phyloP scores from a whole-genome alignment of 2,329 filamentous ascomycete genomes.

The Thielaviopsis euricoi region DNA sequence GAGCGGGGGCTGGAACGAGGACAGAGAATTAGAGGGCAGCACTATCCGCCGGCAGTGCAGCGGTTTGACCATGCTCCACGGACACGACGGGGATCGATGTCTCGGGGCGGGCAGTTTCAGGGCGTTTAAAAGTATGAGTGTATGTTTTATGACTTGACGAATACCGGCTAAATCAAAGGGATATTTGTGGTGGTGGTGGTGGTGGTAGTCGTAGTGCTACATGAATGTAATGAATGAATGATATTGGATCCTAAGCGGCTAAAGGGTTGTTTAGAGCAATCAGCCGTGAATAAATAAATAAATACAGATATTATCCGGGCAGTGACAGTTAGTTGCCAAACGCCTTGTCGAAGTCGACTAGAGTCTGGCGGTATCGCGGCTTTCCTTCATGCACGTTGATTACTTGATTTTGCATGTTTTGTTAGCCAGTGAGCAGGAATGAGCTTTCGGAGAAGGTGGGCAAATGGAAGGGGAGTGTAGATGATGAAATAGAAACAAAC shows the following conservation, averaged over 20 bases:
- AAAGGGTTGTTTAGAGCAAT: too few relatives aligned
- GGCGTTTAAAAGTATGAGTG: not conserved
- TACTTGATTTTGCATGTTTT: not conserved
- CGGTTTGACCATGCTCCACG: not conserved
- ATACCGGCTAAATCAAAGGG: too few relatives aligned
- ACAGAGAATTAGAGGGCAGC: too few relatives aligned
- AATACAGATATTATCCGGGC: too few relatives aligned
- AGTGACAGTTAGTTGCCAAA: not conserved
- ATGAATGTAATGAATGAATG: too few relatives aligned
- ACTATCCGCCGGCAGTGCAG: not conserved
- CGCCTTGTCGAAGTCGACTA: slow-evolving; percentile 14
- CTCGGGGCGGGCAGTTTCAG: not conserved
- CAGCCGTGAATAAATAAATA: too few relatives aligned
- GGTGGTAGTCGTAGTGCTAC: too few relatives aligned
- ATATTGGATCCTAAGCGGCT: too few relatives aligned
- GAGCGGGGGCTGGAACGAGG: too few relatives aligned
- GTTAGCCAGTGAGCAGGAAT: not conserved
- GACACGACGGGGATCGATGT: not conserved
- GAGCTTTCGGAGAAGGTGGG: not conserved
- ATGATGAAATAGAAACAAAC: not conserved
- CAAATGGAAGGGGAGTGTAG: not conserved
- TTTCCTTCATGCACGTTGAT: slow-evolving; percentile 5
- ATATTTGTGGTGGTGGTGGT: too few relatives aligned
- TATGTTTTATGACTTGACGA: not conserved
- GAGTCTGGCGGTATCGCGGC: slow-evolving; percentile 14